These are phyloP conservation scores for Kwoniella mangroviensis DNA, from an alignment of 768 basidiomycete species.

Conservation along the genomic window DNA sequence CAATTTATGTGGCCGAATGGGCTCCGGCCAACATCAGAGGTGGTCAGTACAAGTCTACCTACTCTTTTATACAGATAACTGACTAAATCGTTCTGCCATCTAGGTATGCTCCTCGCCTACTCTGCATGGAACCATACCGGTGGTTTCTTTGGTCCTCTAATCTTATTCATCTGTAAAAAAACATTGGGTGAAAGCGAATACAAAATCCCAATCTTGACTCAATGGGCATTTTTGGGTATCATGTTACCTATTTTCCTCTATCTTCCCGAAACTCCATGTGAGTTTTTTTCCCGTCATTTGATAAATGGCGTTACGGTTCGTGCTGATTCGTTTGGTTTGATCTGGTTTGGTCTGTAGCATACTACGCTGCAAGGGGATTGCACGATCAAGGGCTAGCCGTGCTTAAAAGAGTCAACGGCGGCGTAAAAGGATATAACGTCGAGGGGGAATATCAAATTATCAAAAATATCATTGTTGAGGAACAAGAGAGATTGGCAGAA, in stretches of 20 bases:
- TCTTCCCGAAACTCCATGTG: constrained; percentile 36
- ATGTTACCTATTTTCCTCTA: constrained; percentile 35
- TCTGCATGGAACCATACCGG: constrained; percentile 32
- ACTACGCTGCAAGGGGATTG: constrained; percentile 27
- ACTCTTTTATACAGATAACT: background rate
- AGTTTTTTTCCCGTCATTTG: background rate
- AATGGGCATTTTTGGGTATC: constrained; percentile 35
- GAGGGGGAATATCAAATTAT: constrained; percentile 32
- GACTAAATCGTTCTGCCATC: no score
- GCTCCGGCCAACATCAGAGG: constrained; percentile 35
- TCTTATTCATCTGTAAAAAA: constrained; percentile 26
- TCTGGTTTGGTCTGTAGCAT: constrained; percentile 5
- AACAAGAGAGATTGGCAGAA: constrained; percentile 12
- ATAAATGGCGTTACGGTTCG: no score
- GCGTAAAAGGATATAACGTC: constrained; percentile 32
- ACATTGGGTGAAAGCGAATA: constrained; percentile 22
- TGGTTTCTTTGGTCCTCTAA: constrained; percentile 26
- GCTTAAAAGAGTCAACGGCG: constrained; percentile 29
- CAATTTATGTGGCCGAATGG: constrained; percentile 32
- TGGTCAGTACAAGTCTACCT: background rate
- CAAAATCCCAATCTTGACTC: constrained; percentile 26
- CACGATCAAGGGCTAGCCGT: constrained; percentile 25
- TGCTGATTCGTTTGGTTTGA: no score
- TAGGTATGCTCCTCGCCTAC: constrained; percentile 27
- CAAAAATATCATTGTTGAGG: constrained; percentile 29